Base-by-base conservation (phyloP, 108 stramenopile genomes). In the Nitzschia sp. region DNA sequence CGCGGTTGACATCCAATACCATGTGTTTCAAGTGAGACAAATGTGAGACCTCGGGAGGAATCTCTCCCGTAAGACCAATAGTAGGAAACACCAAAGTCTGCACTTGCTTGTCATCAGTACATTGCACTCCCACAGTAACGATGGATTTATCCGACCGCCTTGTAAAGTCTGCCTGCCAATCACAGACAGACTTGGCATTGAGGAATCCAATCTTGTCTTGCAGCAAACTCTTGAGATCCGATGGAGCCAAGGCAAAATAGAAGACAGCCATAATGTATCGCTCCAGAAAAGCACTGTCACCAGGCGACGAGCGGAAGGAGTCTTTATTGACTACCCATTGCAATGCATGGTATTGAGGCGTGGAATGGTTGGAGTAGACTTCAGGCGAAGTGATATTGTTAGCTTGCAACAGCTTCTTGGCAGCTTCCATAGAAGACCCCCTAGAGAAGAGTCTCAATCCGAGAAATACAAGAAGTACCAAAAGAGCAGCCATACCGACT, bases 301-400 rank as follows among this genome's bases (percentile, higher is more conserved):
- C 2, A 7, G 15, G 19, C 12, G 39, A 24, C 3, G 15, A 10
- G 0, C 57, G 48, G 41, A 42, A 39, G 5, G 40, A 21, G 48
- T 73, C 73, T 8, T 73, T 1, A 11, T 53, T 22, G 19, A 53
- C 22, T 24, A 67, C 67, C 73, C 73, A 73, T 9, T 60, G n/a
- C 24, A 73, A 12, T 17, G 73, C 73, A 7, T 42, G 8, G 37
- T 37, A 60, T 52, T 73, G 73, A 0, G 73, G 73, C 25, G 71
- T 65, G 14, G 8, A 21, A 6, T 37, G 29, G 43, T 64, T 44
- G 38, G 29, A 24, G 25, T 65, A 65, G 0, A 26, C 40, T 22
- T 71, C 60, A 15, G 61, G 38, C 11, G 57, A 14, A 29, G 57
- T 58, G 2, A 58, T 40, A 5, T 58, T 34, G 29, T 34, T 34